Evolutionary conservation across 345 rosid genomes (phyloP).

Genomic region (Hibiscus trionum): DNA sequence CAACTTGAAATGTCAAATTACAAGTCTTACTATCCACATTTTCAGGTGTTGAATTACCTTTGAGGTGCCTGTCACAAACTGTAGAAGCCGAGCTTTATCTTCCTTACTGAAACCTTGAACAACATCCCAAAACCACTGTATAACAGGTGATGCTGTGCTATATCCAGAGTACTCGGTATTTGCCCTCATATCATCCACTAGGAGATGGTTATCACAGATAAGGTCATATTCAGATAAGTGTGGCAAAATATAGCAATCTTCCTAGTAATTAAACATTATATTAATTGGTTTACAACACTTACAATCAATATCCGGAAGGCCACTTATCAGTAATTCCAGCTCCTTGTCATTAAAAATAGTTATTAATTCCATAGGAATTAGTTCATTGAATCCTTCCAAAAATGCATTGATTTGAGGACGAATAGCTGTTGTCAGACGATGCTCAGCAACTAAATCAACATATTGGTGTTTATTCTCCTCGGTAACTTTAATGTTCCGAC

Average conservation of each 20-base stretch:
- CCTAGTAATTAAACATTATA: conserved; percentile 4
- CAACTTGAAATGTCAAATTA: background rate
- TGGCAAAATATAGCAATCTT: background rate
- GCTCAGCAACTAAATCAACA: conserved; percentile 84
- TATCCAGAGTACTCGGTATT: conserved; percentile 92
- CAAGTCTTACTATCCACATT: background rate
- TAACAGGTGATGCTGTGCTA: conserved; percentile 81
- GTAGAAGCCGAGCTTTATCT: conserved; percentile 90
- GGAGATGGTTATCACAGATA: conserved; percentile 1
- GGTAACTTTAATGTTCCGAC: conserved; percentile 79
- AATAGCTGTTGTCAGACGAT: conserved; percentile 91
- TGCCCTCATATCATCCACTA: conserved; percentile 93
- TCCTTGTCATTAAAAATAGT: conserved; percentile 93
- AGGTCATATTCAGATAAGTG: background rate
- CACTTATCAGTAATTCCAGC: conserved; percentile 82
- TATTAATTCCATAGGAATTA: conserved; percentile 68
- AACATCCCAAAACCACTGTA: conserved; percentile 99
- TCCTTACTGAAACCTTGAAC: conserved; percentile 95
- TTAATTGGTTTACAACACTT: conserved; percentile 23
- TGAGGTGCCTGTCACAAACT: conserved; percentile 96
- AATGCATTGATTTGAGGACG: conserved; percentile 96
- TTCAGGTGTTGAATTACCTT: conserved; percentile 40
- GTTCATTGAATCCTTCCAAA: conserved; percentile 77
- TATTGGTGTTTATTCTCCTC: conserved; percentile 94
- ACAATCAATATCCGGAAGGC: conserved; percentile 96